Percentiles rank a stretch among this genome's conserved stretches.
These are phyloP conservation scores for Kodamaea leandrae DNA, from an alignment of 805 yeast genomes.

Conservation along the genomic window DNA sequence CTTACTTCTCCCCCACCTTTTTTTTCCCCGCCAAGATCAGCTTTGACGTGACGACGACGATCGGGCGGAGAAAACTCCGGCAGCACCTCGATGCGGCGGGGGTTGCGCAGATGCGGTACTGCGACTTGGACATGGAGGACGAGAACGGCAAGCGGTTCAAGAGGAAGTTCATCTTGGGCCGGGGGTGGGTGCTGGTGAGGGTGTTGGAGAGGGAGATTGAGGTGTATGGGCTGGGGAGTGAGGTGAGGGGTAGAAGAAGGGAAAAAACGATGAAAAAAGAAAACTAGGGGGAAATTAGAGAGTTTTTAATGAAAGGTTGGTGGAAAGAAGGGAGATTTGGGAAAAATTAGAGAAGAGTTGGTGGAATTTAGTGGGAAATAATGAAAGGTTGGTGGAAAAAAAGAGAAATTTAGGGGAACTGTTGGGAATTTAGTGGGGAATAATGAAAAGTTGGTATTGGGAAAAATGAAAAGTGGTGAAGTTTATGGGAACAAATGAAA, in stretches of 20 bases:
- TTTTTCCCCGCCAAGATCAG: neutral
- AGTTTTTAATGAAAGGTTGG: too few species aligned
- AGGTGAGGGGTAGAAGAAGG: neutral
- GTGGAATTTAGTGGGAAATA: too few species aligned
- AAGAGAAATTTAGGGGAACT: too few species aligned
- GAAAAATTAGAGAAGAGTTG: too few species aligned
- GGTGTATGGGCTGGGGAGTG: slow-evolving; percentile 14
- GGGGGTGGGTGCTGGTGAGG: slow-evolving; percentile 49
- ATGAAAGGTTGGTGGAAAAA: too few species aligned
- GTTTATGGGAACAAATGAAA: too few species aligned
- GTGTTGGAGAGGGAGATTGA: slow-evolving; percentile 17
- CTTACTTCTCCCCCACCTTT: neutral
- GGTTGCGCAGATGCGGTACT: slow-evolving; percentile 12
- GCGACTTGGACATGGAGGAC: slow-evolving; percentile 24
- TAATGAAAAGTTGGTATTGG: too few species aligned
- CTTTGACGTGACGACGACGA: slow-evolving; percentile 6
- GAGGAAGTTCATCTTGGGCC: slow-evolving; percentile 46
- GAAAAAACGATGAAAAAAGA: neutral
- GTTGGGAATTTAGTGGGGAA: too few species aligned
- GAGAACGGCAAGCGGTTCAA: slow-evolving; percentile 40
- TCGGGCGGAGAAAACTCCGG: slow-evolving; percentile 4
- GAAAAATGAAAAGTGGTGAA: too few species aligned
- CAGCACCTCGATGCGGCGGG: slow-evolving; percentile 2
- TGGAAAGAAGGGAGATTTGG: neutral
- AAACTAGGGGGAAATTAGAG: neutral